Percentiles rank a stretch among this genome's conserved stretches.
These are phyloP conservation scores for Hanseniaspora singularis DNA, from an alignment of 805 yeast species.

Conservation along the genomic window DNA sequence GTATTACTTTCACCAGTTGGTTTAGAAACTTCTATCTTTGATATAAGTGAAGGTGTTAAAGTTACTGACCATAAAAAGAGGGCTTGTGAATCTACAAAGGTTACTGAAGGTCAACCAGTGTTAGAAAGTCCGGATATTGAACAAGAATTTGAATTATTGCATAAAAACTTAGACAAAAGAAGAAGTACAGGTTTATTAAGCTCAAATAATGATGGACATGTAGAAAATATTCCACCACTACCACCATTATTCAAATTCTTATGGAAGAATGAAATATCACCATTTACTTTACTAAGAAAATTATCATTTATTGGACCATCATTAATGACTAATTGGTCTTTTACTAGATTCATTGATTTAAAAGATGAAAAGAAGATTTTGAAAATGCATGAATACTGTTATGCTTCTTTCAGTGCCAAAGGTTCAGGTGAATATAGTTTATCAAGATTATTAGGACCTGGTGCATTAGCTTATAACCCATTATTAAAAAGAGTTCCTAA, in stretches of 20 bases:
- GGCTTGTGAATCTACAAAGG: not conserved
- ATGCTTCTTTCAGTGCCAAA: constrained; percentile 38
- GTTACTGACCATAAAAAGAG: not conserved
- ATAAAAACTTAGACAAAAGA: not conserved
- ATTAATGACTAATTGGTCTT: constrained; percentile 44
- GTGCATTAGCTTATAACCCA: constrained; percentile 47
- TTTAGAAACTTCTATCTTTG: constrained; percentile 43
- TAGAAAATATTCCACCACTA: constrained; percentile 28
- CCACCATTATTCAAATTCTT: constrained; percentile 31
- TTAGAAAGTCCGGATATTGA: constrained; percentile 25
- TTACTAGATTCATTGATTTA: constrained; percentile 33
- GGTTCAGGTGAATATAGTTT: constrained; percentile 58
- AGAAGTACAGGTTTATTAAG: constrained; percentile 21
- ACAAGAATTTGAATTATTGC: constrained; percentile 19
- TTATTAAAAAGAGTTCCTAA: constrained; percentile 40
- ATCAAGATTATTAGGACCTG: constrained; percentile 48
- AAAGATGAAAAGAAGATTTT: constrained; percentile 26
- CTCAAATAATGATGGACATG: constrained; percentile 28
- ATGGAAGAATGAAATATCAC: constrained; percentile 47
- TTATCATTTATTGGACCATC: constrained; percentile 46
- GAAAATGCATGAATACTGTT: constrained; percentile 43
- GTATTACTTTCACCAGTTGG: constrained; percentile 63
- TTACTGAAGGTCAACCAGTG: constrained; percentile 10
- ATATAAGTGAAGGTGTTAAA: constrained; percentile 7
- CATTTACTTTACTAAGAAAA: constrained; percentile 40